phyloP scores from a whole-genome alignment of 176 grass and related monocot species.

The Zizania latifolia region DNA sequence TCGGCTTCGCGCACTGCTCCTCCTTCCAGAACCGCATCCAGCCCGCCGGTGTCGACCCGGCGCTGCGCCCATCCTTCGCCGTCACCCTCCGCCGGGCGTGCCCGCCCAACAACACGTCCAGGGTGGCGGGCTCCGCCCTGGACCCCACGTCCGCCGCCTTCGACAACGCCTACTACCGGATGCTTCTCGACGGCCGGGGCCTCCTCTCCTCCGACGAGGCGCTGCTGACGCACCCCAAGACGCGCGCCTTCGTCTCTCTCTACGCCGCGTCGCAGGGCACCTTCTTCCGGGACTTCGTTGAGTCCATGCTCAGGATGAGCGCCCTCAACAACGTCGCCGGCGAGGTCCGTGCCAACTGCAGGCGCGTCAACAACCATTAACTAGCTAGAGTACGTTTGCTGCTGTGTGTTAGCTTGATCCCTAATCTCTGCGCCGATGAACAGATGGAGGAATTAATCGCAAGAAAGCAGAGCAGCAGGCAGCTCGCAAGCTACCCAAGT shows the following conservation, averaged over 20 bases:
- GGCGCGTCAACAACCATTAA: slow-evolving; percentile 33
- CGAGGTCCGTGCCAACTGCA: slow-evolving; percentile 76
- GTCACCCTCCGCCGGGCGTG: slow-evolving; percentile 45
- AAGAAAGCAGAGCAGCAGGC: too few relatives aligned
- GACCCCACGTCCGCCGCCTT: slow-evolving; percentile 58
- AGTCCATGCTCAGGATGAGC: slow-evolving; percentile 78
- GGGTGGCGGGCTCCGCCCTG: slow-evolving; percentile 47
- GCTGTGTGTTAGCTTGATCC: too few relatives aligned
- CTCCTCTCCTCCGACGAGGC: slow-evolving; percentile 71
- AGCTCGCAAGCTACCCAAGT: too few relatives aligned
- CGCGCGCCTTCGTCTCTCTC: slow-evolving; percentile 36
- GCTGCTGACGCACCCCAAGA: slow-evolving; percentile 75
- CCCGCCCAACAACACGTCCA: slow-evolving; percentile 61
- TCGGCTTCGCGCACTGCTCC: slow-evolving; percentile 89
- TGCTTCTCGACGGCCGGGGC: slow-evolving; percentile 46
- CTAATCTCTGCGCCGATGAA: too few relatives aligned
- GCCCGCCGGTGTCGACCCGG: slow-evolving; percentile 39
- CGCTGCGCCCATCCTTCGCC: slow-evolving; percentile 65
- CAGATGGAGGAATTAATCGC: too few relatives aligned
- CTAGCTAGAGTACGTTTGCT: background rate
- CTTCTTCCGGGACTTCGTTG: slow-evolving; percentile 59
- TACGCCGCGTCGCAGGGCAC: slow-evolving; percentile 56
- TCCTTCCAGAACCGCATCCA: slow-evolving; percentile 83
- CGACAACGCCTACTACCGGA: slow-evolving; percentile 84
- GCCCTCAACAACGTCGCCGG: slow-evolving; percentile 49